Conservation (phyloP, 805 yeast genomes). For the Saccharomycopsis olivae region DNA sequence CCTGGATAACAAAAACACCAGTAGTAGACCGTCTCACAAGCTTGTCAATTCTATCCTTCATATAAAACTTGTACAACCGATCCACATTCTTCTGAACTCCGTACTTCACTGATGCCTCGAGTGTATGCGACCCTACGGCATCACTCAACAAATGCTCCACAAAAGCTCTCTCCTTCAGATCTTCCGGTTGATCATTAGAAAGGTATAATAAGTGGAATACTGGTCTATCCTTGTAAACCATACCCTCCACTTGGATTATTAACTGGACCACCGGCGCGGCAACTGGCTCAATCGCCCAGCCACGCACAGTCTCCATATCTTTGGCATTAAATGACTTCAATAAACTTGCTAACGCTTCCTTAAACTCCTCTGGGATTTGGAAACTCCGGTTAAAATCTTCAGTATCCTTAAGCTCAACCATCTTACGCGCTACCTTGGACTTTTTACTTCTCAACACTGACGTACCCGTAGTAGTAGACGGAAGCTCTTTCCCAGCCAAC, state of each 20-base stretch:
- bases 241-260: slow-evolving; percentile 69
- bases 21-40: slow-evolving; percentile 74
- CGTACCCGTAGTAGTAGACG: slow-evolving; percentile 57
- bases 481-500: slow-evolving; percentile 67
- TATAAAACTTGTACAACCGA: slow-evolving; percentile 58
- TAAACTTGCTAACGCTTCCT: slow-evolving; percentile 43
- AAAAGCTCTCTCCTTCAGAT: slow-evolving; percentile 62
- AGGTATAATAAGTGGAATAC: slow-evolving; percentile 58
- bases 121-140: slow-evolving; percentile 88
- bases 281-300: slow-evolving; percentile 62
- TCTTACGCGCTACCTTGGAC: slow-evolving; percentile 82
- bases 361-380: slow-evolving; percentile 63
- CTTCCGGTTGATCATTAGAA: slow-evolving; percentile 37
- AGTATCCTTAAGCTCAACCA: slow-evolving; percentile 78
- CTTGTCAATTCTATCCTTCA: slow-evolving; percentile 63
- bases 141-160: slow-evolving; percentile 78
- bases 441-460: slow-evolving; percentile 73
- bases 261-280: slow-evolving; percentile 86
- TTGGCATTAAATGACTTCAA: slow-evolving; percentile 21
- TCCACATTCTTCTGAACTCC: slow-evolving; percentile 61
- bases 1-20: slow-evolving; percentile 72
- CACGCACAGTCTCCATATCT: slow-evolving; percentile 43
- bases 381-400: slow-evolving; percentile 52
- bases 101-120: slow-evolving; percentile 57
- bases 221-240: slow-evolving; percentile 61